Evolutionary conservation across 352 stramenopile genomes (phyloP).

Genomic region (Pythium guiyangense): DNA sequence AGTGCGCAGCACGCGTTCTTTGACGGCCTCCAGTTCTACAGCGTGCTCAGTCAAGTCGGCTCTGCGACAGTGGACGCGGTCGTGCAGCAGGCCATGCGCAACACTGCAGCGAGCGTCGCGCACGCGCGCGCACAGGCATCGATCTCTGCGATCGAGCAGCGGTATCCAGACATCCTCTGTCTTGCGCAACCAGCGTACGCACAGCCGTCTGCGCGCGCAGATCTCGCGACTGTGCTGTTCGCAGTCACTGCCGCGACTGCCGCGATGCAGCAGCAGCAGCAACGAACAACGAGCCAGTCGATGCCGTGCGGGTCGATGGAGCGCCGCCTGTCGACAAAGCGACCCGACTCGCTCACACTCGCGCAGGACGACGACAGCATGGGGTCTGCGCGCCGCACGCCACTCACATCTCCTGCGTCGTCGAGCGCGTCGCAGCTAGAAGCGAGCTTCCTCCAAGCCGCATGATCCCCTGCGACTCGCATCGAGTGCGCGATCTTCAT

Average conservation of each 20-base stretch:
- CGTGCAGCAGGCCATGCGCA: conserved; percentile 34
- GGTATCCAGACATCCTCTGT: conserved; percentile 67
- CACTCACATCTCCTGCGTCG: conserved; percentile 7
- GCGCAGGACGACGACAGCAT: conserved; percentile 8
- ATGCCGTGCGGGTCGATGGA: conserved; percentile 11
- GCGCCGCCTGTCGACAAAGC: conserved; percentile 10
- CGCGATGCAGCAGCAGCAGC: conserved; percentile 3
- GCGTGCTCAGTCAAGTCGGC: conserved; percentile 39
- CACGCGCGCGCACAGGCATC: conserved; percentile 23
- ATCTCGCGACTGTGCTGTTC: conserved; percentile 12
- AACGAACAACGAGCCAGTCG: not conserved
- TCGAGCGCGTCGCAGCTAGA: not conserved
- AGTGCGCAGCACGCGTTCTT: conserved; percentile 28
- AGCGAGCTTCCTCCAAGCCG: conserved; percentile 12
- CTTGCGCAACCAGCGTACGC: conserved; percentile 18
- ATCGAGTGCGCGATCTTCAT: conserved; percentile 4
- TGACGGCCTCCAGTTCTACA: conserved; percentile 67
- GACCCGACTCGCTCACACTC: conserved; percentile 7
- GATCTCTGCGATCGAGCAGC: conserved; percentile 49
- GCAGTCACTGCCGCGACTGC: conserved; percentile 6
- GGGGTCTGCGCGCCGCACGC: conserved; percentile 5
- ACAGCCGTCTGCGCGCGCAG: conserved; percentile 9
- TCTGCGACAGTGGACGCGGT: conserved; percentile 26
- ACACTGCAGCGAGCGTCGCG: conserved; percentile 23
- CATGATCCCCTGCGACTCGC: not conserved